Evolutionary conservation across 73 alveolate genomes (phyloP).

Genomic region (Strombidium stylifer): DNA sequence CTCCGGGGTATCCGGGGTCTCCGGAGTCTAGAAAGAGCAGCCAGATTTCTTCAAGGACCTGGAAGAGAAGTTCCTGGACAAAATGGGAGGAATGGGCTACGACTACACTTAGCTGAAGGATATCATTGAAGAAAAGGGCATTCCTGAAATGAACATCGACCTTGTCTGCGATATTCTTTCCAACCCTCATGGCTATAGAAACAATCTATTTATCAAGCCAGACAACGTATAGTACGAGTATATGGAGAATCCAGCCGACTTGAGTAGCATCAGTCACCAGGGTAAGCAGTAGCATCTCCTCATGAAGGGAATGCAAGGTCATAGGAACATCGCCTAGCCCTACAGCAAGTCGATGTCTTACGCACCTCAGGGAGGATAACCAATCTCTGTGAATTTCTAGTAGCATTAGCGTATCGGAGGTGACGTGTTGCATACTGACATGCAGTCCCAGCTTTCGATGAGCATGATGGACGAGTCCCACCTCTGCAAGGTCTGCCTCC

Average conservation of each 20-base stretch:
- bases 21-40: not conserved
- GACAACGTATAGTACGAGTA: not conserved
- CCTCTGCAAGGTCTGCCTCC: not conserved
- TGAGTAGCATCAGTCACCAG: not conserved
- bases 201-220: too few relatives aligned
- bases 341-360: not conserved
- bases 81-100: constrained; percentile 2
- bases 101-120: not conserved
- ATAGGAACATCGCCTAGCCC: not conserved
- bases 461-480: not conserved
- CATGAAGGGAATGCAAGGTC: not conserved
- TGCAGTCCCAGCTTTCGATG: not conserved
- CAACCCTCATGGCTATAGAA: not conserved
- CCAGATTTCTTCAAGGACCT: constrained; percentile 20
- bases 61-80: not conserved
- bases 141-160: constrained; percentile 16
- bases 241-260: not conserved
- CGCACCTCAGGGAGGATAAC: too few relatives aligned
- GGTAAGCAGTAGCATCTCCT: not conserved
- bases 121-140: not conserved
- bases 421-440: not conserved
- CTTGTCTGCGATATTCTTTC: not conserved
- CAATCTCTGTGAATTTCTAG: not conserved
- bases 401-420: not conserved
- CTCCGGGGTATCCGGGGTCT: constrained; percentile 9